phyloP scores from a whole-genome alignment of 495 filamentous ascomycete species.

The Neurospora discreta region DNA sequence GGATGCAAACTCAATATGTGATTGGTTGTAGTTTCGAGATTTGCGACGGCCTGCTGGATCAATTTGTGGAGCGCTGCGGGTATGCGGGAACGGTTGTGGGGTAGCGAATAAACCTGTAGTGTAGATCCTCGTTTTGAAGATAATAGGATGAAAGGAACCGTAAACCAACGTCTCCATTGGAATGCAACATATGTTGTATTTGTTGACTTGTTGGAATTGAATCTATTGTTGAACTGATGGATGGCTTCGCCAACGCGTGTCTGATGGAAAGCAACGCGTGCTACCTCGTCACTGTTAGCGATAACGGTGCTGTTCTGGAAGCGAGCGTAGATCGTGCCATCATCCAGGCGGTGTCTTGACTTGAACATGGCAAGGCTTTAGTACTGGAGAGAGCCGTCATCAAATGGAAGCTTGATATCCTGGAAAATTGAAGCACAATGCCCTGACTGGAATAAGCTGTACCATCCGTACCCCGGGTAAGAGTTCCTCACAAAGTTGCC shows the following conservation, averaged over 20 bases:
- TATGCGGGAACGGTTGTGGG: neutral
- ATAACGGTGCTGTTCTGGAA: neutral
- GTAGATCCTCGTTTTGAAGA: neutral
- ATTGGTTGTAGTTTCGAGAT: neutral
- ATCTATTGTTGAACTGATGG: neutral
- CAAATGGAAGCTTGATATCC: neutral
- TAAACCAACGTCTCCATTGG: neutral
- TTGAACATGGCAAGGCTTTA: neutral
- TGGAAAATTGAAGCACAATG: neutral
- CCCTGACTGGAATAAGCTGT: neutral
- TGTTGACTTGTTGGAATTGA: neutral
- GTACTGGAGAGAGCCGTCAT: neutral
- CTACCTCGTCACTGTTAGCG: neutral
- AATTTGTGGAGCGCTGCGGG: neutral
- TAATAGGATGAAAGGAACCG: neutral
- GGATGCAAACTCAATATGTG: accelerated
- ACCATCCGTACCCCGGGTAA: conserved; percentile 45
- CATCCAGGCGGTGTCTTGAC: neutral
- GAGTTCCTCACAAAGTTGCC: conserved; percentile 36
- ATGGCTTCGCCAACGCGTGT: neutral
- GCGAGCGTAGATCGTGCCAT: neutral
- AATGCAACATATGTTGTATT: neutral
- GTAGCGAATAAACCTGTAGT: neutral
- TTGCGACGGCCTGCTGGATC: neutral
- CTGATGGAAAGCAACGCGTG: neutral